Evolutionary conservation across 140 eudicot genomes (phyloP), one percentile per base, ranked within the genome.

Genomic region (Anethum foeniculum): DNA sequence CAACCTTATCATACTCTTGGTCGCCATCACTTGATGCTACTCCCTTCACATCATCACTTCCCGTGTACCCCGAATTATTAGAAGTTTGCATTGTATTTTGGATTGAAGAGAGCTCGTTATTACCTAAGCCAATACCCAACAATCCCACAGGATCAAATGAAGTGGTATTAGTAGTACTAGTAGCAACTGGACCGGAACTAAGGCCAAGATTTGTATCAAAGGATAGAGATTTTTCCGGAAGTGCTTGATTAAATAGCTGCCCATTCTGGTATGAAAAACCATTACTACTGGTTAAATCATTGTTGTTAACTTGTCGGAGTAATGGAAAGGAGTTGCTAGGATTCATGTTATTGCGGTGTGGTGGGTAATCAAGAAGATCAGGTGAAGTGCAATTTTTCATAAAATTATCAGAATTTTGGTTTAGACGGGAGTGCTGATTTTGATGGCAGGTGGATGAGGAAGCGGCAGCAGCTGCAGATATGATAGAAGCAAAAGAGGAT

Each of bases 61-160:
- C 58, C 3, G 77, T 74, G 5, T 74, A 43, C 14, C 64, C 64
- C 14, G 64, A 75, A 65, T 65, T 58, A n/a, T 58, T 65, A 44
- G 78, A 75, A 75, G 62, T 75, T 75, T 75, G 79, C 7, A 30
- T 18, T 44, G 76, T 36, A 71, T 36, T 39, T 91, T 88, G 94
- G 88, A 90, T 86, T 80, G 97, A 88, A 90, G 92, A 88, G 77
- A 86, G 89, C 82, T 85, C 97, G 41, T 27, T 75, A 21, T 49
- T 25, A 75, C 25, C 39, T 12, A 10, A 13, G 12, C 41, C 62
- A 11, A 75, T 75, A n/a, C 36, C 41, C 39, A 75, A 48, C 15
- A 75, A 28, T 11, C 79, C 60, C 10, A 47, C 79, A 19, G 21
- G 79, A 47, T 47, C 64, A 25, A 74, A 23, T 21, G 51, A 6